Evolutionary conservation across 495 filamentous ascomycete genomes (phyloP).

Genomic region (Talaromyces proteolyticus): DNA sequence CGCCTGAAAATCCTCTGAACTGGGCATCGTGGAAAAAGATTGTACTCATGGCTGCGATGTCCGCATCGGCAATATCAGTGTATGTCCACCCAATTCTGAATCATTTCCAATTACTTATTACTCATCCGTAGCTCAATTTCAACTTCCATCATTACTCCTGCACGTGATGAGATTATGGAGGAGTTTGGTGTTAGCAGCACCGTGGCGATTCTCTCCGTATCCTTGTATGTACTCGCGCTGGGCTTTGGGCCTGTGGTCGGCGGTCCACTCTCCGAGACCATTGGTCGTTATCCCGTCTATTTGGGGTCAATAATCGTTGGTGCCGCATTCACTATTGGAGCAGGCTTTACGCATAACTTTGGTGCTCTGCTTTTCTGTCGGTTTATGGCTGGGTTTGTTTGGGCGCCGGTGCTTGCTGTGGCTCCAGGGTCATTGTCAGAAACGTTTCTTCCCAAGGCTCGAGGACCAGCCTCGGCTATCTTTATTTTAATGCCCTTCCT

Average conservation of each 20-base stretch:
- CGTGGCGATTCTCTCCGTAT: slow-evolving; percentile 47
- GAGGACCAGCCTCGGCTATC: slow-evolving; percentile 31
- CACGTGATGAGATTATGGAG: neutral
- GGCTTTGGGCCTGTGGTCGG: slow-evolving; percentile 54
- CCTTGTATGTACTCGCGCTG: slow-evolving; percentile 51
- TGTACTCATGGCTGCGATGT: slow-evolving; percentile 1
- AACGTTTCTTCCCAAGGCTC: slow-evolving; percentile 23
- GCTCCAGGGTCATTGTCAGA: slow-evolving; percentile 43
- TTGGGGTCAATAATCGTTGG: slow-evolving; percentile 45
- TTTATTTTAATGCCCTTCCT: slow-evolving; percentile 26
- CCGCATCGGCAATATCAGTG: slow-evolving; percentile 1
- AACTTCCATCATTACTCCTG: slow-evolving; percentile 4
- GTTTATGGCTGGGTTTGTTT: slow-evolving; percentile 54
- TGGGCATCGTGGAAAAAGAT: slow-evolving; percentile 4
- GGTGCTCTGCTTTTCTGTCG: slow-evolving; percentile 50
- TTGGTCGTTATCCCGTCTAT: slow-evolving; percentile 51
- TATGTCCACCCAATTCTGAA: neutral
- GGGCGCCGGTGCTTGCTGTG: slow-evolving; percentile 29
- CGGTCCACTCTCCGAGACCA: slow-evolving; percentile 52
- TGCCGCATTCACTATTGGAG: slow-evolving; percentile 59
- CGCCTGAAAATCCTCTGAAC: slow-evolving; percentile 2
- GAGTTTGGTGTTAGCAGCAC: slow-evolving; percentile 42
- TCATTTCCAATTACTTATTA: neutral
- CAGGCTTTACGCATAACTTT: slow-evolving; percentile 50
- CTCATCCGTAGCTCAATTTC: slow-evolving; percentile 1